Evolutionary conservation across 2,329 filamentous ascomycete species (phyloP).

Genomic region (Scedosporium boydii): DNA sequence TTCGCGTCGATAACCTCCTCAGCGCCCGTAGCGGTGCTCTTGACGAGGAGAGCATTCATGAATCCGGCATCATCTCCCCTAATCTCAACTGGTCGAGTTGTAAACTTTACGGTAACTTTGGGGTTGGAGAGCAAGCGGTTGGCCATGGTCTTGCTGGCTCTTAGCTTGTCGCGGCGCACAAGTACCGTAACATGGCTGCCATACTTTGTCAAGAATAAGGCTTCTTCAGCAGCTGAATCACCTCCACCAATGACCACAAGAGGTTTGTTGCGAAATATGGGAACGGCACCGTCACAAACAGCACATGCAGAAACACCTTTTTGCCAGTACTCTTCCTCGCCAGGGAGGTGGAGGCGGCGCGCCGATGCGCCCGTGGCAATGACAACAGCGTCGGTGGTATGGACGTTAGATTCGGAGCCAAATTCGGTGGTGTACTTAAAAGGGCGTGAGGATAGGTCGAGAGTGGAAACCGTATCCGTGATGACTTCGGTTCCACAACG

Average conservation of each 20-base stretch:
- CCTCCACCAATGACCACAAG: conserved; percentile 93
- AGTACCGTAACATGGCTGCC: conserved; percentile 90
- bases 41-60: conserved; percentile 81
- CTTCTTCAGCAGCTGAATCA: conserved; percentile 95
- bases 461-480: conserved; percentile 80
- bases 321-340: conserved; percentile 96
- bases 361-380: conserved; percentile 94
- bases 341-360: conserved; percentile 68
- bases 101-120: conserved; percentile 86
- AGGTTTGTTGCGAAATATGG: conserved; percentile 95
- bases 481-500: conserved; percentile 89
- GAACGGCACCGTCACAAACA: conserved; percentile 92
- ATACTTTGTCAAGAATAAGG: conserved; percentile 96
- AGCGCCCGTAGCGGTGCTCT: conserved; percentile 65
- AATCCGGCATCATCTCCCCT: conserved; percentile 76
- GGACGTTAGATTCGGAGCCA: conserved; percentile 64
- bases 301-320: conserved; percentile 93
- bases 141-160: conserved; percentile 88
- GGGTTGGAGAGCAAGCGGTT: conserved; percentile 70
- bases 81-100: conserved; percentile 72
- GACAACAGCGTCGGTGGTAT: conserved; percentile 88
- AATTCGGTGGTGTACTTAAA: conserved; percentile 95
- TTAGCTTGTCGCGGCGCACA: conserved; percentile 76
- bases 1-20: conserved; percentile 81
- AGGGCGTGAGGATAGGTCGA: conserved; percentile 74